Percentiles rank a stretch among this genome's conserved stretches.
Evolutionary conservation across 257 asterid genomes (phyloP).

Genomic region (Scutellaria galericulata): DNA sequence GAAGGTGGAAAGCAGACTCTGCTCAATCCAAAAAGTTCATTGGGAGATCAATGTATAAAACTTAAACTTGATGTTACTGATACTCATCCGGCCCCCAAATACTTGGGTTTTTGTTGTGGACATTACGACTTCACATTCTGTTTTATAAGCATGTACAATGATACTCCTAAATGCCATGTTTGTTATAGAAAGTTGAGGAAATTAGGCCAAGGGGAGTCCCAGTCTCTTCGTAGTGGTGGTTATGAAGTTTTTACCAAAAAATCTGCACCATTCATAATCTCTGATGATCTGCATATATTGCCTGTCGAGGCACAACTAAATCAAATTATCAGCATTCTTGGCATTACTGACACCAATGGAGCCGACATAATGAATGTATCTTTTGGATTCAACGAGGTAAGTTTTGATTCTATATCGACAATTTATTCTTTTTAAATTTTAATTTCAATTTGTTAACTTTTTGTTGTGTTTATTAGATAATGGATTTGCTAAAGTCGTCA

Average conservation of each 20-base stretch:
- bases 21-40: too few relatives aligned
- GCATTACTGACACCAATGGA: background rate
- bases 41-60: too few relatives aligned
- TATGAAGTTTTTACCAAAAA: background rate
- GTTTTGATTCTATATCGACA: background rate
- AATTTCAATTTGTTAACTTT: too few relatives aligned
- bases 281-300: constrained; percentile 20
- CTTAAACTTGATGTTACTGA: too few relatives aligned
- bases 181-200: too few relatives aligned
- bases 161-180: too few relatives aligned
- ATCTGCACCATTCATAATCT: background rate
- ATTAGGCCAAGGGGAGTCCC: too few relatives aligned
- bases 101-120: too few relatives aligned
- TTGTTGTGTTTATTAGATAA: background rate
- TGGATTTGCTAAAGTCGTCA: constrained; percentile 26
- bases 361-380: background rate
- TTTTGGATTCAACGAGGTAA: constrained; percentile 8
- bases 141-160: too few relatives aligned
- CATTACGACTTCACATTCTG: too few relatives aligned
- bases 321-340: background rate
- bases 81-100: too few relatives aligned
- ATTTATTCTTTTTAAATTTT: background rate
- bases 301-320: background rate
- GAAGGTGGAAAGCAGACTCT: too few relatives aligned
- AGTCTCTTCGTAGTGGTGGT: background rate